phyloP scores from a whole-genome alignment of 129 eudicot genomes.

The Tagetes erecta region DNA sequence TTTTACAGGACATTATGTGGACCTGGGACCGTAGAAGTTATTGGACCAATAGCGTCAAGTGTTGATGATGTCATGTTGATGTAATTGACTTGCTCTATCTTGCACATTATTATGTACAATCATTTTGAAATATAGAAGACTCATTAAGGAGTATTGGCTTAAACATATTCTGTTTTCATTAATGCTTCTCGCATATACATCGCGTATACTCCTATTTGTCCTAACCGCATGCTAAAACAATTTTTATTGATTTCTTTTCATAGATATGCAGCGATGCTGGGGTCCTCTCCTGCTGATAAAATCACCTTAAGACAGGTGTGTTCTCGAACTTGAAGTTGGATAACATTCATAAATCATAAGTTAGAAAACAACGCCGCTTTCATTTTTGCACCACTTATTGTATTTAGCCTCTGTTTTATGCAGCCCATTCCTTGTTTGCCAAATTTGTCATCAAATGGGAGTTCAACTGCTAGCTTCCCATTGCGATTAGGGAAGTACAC shows the following conservation, averaged over 20 bases:
- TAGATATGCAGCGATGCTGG: conserved; percentile 93
- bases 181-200: not conserved
- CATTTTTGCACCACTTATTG: not conserved
- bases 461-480: conserved; percentile 44
- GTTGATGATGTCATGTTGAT: conserved; percentile 86
- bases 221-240: not conserved
- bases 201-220: not conserved
- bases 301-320: conserved; percentile 57
- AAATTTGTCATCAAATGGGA: conserved; percentile 51
- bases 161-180: not conserved
- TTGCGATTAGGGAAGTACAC: conserved; percentile 80
- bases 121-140: not conserved
- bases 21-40: conserved; percentile 74
- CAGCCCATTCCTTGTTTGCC: conserved; percentile 80
- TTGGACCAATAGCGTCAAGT: conserved; percentile 84
- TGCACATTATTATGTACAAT: conserved; percentile 22
- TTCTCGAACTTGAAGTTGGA: not conserved
- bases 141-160: not conserved
- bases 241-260: conserved; percentile 32
- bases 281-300: conserved; percentile 67
- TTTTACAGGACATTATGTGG: conserved; percentile 51
- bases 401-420: conserved; percentile 17
- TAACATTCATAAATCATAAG: not conserved
- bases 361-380: not conserved
- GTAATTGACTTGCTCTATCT: conserved; percentile 44